A percentile compares a stretch with the other conserved stretches of the same genome.
phyloP scores from a whole-genome alignment of 257 asterid species.

The Eustoma russellianum region DNA sequence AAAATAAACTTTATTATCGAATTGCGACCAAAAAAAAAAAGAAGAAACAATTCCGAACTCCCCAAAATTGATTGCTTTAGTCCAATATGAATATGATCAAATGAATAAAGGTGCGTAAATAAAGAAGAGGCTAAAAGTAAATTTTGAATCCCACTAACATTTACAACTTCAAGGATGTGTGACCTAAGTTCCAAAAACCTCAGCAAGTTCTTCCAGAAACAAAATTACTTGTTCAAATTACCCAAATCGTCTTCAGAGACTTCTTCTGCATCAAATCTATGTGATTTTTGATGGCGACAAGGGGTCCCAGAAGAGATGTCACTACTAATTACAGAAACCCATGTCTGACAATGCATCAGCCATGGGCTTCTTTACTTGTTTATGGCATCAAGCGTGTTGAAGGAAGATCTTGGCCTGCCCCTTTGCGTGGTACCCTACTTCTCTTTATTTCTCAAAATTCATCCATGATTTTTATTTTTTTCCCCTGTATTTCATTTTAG shows the following conservation, averaged over 20 bases:
- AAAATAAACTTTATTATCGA: no score
- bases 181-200: no score
- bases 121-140: no score
- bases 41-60: no score
- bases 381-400: conserved; percentile 88
- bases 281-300: conserved; percentile 30
- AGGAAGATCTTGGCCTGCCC: conserved; percentile 97
- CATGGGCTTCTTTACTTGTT: conserved; percentile 95
- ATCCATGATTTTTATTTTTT: neutral
- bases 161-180: no score
- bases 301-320: conserved; percentile 18
- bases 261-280: neutral
- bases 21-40: no score
- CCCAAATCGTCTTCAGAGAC: neutral
- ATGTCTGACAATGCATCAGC: conserved; percentile 96
- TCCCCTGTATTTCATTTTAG: neutral
- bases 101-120: no score
- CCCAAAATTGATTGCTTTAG: no score
- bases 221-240: neutral
- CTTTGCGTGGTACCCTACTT: conserved; percentile 44
- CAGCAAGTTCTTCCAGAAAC: neutral
- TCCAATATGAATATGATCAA: no score
- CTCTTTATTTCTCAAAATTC: neutral
- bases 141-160: no score
- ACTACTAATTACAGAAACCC: conserved; percentile 57